These are phyloP conservation scores for Clonostachys sp. DNA, from an alignment of 2,329 filamentous ascomycete genomes.

Conservation along the genomic window DNA sequence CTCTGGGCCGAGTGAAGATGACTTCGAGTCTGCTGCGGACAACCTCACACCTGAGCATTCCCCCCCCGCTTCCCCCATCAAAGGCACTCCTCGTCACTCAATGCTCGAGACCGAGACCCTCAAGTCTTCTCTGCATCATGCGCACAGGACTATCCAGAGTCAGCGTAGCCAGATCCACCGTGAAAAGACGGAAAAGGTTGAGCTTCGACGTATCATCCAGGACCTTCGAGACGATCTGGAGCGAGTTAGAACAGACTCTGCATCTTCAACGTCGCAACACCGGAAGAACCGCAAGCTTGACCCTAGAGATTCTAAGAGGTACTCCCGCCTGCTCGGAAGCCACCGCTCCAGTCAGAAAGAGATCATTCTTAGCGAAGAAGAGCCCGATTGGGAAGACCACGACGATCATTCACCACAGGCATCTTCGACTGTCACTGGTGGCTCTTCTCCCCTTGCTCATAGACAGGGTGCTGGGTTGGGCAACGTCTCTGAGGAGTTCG, in stretches of 20 bases:
- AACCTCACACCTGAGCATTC: slow-evolving; percentile 82
- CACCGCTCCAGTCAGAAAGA: slow-evolving; percentile 72
- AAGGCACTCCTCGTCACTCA: slow-evolving; percentile 84
- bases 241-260: slow-evolving; percentile 54
- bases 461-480: neutral
- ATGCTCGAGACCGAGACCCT: slow-evolving; percentile 94
- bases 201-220: slow-evolving; percentile 90
- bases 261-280: slow-evolving; percentile 31
- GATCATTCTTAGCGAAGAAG: slow-evolving; percentile 59
- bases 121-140: slow-evolving; percentile 89
- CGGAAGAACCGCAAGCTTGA: slow-evolving; percentile 61
- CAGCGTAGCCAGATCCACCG: slow-evolving; percentile 92
- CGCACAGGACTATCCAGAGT: slow-evolving; percentile 94
- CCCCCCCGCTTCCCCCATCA: slow-evolving; percentile 84
- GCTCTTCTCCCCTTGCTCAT: slow-evolving; percentile 1
- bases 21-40: slow-evolving; percentile 61
- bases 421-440: slow-evolving; percentile 6
- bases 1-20: slow-evolving; percentile 56
- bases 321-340: slow-evolving; percentile 71
- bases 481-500: slow-evolving; percentile 59
- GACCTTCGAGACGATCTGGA: slow-evolving; percentile 91
- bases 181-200: slow-evolving; percentile 97
- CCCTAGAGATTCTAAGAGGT: slow-evolving; percentile 73
- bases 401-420: slow-evolving; percentile 17
- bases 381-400: slow-evolving; percentile 89